Percentiles rank a stretch among this genome's conserved stretches.
These are phyloP conservation scores for Rhizopogon hawkerae DNA, from an alignment of 1,284 basidiomycete species.

Conservation along the genomic window DNA sequence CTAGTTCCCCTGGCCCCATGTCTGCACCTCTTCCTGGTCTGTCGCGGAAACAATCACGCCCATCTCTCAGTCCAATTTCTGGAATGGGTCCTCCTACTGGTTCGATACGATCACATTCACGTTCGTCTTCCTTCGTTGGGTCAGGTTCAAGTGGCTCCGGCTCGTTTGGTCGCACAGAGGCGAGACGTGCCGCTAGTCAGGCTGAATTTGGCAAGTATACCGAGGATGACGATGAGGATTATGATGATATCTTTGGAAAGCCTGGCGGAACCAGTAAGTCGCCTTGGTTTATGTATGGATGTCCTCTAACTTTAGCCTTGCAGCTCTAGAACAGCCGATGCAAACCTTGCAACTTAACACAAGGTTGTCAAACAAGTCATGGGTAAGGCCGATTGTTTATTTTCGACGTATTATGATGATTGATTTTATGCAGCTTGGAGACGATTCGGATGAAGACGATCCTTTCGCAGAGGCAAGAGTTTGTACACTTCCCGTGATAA, in stretches of 20 bases:
- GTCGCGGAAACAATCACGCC: conserved; percentile 38
- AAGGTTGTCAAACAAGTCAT: conserved; percentile 77
- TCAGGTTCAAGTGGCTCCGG: conserved; percentile 31
- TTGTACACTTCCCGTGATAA: conserved; percentile 3
- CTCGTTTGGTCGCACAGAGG: conserved; percentile 60
- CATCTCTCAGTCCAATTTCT: conserved; percentile 34
- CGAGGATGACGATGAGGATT: conserved; percentile 81
- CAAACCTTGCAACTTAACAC: conserved; percentile 77
- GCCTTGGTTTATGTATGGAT: background rate
- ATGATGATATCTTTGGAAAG: conserved; percentile 86
- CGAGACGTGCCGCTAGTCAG: conserved; percentile 41
- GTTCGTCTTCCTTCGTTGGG: conserved; percentile 53
- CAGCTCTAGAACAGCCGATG: conserved; percentile 52
- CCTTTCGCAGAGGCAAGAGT: conserved; percentile 79
- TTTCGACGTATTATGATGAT: conserved; percentile 3
- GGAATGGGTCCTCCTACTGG: conserved; percentile 21
- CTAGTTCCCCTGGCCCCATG: conserved; percentile 44
- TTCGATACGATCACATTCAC: conserved; percentile 32
- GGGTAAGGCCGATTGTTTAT: conserved; percentile 43
- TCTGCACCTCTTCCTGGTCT: conserved; percentile 56
- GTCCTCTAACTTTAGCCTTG: conserved; percentile 1
- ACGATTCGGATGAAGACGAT: conserved; percentile 83
- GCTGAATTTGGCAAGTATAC: conserved; percentile 75
- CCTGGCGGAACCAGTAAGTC: conserved; percentile 52
- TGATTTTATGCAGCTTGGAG: conserved; percentile 47